These are phyloP conservation scores for Candida rishiriensis DNA, from an alignment of 805 yeast species.

Conservation along the genomic window DNA sequence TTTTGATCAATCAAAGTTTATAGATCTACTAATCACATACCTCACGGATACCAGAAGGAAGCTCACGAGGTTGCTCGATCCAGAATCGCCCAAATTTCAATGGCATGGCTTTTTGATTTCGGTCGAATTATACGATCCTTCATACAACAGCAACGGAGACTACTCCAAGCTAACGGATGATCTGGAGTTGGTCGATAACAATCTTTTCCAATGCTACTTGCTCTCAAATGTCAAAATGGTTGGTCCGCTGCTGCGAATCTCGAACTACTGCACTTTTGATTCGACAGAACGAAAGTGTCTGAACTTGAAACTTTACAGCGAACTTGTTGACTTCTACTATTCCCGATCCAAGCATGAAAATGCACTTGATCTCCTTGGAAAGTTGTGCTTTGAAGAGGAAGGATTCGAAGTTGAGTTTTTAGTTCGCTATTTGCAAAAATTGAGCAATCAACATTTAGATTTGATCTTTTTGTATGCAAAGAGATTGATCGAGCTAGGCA, in stretches of 20 bases:
- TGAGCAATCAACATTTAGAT: slow-evolving; percentile 44
- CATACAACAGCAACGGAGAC: slow-evolving; percentile 4
- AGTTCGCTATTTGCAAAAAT: slow-evolving; percentile 53
- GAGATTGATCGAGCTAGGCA: slow-evolving; percentile 42
- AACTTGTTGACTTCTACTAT: slow-evolving; percentile 72
- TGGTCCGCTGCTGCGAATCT: slow-evolving; percentile 76
- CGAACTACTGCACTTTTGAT: slow-evolving; percentile 66
- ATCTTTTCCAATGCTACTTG: slow-evolving; percentile 70
- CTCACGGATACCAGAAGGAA: slow-evolving; percentile 52
- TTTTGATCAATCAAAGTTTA: slow-evolving; percentile 29
- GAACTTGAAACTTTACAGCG: slow-evolving; percentile 48
- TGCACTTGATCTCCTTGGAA: slow-evolving; percentile 59
- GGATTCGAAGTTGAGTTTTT: slow-evolving; percentile 40
- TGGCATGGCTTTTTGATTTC: slow-evolving; percentile 46
- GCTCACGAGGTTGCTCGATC: slow-evolving; percentile 36
- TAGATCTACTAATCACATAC: slow-evolving; percentile 38
- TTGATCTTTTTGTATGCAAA: slow-evolving; percentile 53
- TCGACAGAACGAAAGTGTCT: slow-evolving; percentile 54
- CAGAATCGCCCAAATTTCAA: slow-evolving; percentile 29
- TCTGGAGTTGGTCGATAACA: slow-evolving; percentile 59
- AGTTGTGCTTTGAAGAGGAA: slow-evolving; percentile 23
- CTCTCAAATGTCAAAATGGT: slow-evolving; percentile 65
- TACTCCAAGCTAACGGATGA: slow-evolving; percentile 33
- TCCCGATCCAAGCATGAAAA: slow-evolving; percentile 57
- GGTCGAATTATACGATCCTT: slow-evolving; percentile 33